Conservation (phyloP, 2,329 filamentous ascomycete species). For the Cadophora luteo-olivacea region DNA sequence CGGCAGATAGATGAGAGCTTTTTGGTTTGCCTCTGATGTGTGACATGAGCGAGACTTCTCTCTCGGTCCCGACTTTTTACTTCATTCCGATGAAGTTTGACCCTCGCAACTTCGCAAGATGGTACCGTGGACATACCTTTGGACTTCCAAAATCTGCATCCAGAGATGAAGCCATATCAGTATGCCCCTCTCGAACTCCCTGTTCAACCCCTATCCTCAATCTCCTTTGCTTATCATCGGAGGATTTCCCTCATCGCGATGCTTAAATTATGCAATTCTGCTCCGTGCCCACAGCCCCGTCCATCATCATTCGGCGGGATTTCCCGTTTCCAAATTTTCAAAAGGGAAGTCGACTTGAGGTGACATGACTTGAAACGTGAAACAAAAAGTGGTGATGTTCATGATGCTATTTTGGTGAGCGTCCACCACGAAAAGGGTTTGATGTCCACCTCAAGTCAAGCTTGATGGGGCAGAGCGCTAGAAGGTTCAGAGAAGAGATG, state of each 20-base stretch:
- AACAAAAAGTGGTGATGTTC: conserved; percentile 8
- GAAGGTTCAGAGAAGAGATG: background rate
- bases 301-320: background rate
- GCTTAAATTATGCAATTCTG: conserved; percentile 3
- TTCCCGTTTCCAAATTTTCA: background rate
- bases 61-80: background rate
- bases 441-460: background rate
- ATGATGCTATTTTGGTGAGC: conserved; percentile 9
- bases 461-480: background rate
- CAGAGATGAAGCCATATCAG: background rate
- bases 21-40: background rate
- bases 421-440: background rate
- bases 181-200: background rate
- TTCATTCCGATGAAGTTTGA: background rate
- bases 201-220: background rate
- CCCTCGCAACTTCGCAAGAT: background rate
- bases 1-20: background rate
- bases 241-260: background rate
- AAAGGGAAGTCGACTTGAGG: background rate
- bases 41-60: background rate
- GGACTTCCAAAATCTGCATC: background rate
- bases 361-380: conserved; percentile 3
- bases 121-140: background rate
- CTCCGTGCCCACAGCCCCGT: background rate
- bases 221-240: conserved; percentile 3